These are phyloP conservation scores for Bretziella fagacearum DNA, from an alignment of 2,329 filamentous ascomycete species.

Conservation along the genomic window DNA sequence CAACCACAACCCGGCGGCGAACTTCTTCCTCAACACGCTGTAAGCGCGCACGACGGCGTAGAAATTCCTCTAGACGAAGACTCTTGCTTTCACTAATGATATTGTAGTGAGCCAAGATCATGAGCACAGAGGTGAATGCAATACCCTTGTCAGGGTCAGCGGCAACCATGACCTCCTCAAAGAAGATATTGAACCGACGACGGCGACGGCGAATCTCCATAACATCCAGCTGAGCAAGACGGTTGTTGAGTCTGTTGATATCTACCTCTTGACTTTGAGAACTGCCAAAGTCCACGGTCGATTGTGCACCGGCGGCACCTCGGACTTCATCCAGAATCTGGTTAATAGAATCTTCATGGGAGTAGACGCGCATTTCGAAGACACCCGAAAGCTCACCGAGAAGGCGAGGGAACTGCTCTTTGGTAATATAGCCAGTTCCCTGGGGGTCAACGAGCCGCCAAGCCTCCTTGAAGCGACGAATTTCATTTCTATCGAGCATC, in stretches of 20 bases:
- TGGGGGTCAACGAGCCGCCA: slow-evolving; percentile 92
- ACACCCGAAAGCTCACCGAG: slow-evolving; percentile 85
- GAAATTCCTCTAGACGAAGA: slow-evolving; percentile 81
- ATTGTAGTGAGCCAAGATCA: slow-evolving; percentile 96
- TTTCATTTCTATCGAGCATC: slow-evolving; percentile 79
- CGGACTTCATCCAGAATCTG: slow-evolving; percentile 73
- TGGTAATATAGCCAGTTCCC: slow-evolving; percentile 79
- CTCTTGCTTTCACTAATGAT: slow-evolving; percentile 97
- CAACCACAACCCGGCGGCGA: slow-evolving; percentile 71
- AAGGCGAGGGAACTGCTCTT: slow-evolving; percentile 73
- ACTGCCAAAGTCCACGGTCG: neutral
- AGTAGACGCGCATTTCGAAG: slow-evolving; percentile 95
- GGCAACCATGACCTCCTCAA: slow-evolving; percentile 87
- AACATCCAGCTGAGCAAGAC: slow-evolving; percentile 58
- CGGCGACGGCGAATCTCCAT: slow-evolving; percentile 57
- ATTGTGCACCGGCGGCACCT: slow-evolving; percentile 23
- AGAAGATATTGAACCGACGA: slow-evolving; percentile 80
- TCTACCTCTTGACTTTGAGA: slow-evolving; percentile 44
- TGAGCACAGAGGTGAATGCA: slow-evolving; percentile 76
- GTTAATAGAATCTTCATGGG: slow-evolving; percentile 74
- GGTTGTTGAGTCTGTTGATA: slow-evolving; percentile 54
- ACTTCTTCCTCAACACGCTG: slow-evolving; percentile 93
- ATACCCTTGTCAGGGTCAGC: slow-evolving; percentile 82
- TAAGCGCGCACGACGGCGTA: slow-evolving; percentile 73
- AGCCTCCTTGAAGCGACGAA: slow-evolving; percentile 92